Base-by-base conservation (phyloP, 768 basidiomycete species). In the Phaeotremella fagi region DNA sequence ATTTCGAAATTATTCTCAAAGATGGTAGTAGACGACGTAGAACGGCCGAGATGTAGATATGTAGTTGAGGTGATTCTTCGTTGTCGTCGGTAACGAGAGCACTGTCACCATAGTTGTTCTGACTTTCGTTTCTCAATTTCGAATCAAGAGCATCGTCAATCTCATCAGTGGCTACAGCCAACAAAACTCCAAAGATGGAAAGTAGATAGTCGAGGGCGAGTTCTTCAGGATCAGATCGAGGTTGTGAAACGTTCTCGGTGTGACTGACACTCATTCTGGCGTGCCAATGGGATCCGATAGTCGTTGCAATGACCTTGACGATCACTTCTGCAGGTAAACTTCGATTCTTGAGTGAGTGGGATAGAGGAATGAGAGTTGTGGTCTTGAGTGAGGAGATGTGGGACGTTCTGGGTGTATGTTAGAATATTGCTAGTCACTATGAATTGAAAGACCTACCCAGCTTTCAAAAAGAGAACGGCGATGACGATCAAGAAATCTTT, bases 1-100 rank as follows among this genome's bases (percentile, higher is more conserved):
- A 99, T 70, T 90, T 92, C 65, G 84, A 85, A 3, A 85, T 83
- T 50, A 97, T 84, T 18, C 94, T 83, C 28, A 98, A 76, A 4
- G 88, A 85, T 3, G 91, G 91, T 4, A 98, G 77, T 4, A 86
- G 85, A 25, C 95, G 81, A 44, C 94, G 80, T 56, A 97, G 86
- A 12, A 82, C 80, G 1, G 91, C 91, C 1, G 87, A 86, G 66
- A 99, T 95, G 44, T 55, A 50, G n/a, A 50, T 46, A 27, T 58
- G 52, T 0, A 66, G 53, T 24, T 43, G 44, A n/a, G 44, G n/a
- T 27, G 50, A 36, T 12, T 49, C 49, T 7, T 25, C 23, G 14
- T 45, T 46, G n/a, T 51, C 51, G 4, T 64, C 60, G 3, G 48
- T 7, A n/a, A 33, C 60, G 11, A 64, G 31, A 29, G 62, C 65